Base-by-base conservation (phyloP, 148 eudicot species). In the Pharnaceum exiguum region DNA sequence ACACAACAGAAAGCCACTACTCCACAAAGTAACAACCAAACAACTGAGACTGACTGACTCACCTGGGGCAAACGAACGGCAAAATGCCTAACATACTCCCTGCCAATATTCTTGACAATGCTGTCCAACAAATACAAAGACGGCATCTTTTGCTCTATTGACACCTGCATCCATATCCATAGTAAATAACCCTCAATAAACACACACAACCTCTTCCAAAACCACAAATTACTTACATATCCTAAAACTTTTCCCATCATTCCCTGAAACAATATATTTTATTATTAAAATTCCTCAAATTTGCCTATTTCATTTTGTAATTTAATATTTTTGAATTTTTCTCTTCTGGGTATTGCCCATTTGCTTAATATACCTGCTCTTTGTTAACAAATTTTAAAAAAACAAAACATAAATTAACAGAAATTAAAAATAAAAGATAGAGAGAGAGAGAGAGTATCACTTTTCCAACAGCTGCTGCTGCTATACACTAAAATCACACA, bases 121-220 rank as follows among this genome's bases (percentile, higher is more conserved):
- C 99, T 93, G 57, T 93, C 99, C 87, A 93, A 67, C 60, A 93
- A 87, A 73, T 93, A 93, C 51, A 93, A 79, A 62, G 91, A 76
- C 44, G 99, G 95, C 71, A 93, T 73, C 67, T 93, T 93, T 61
- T 83, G 91, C 46, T 89, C 96, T 24, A 70, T 84, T 44, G 90
- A 71, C 39, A 75, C 99, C 99, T 93, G 89, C 71, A 79, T 44
- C 59, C 36, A 68, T 57, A 13, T 63, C 55, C 63, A 71, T 51
- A 35, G 7, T 35, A 12, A 7, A 35, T 35, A 35, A 45, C 75
- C 52, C 58, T 10, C 60, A 17, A 44, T 71, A 49, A 64, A 64
- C 55, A 57, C 35, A 12, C 38, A 35, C 38, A 35, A 35, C 38
- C 38, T 6, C 7, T 6, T 35, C 38, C 8, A 6, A 6, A 35